These are phyloP conservation scores for Camellia granthamiana DNA, from an alignment of 148 eudicot species.

Conservation along the genomic window DNA sequence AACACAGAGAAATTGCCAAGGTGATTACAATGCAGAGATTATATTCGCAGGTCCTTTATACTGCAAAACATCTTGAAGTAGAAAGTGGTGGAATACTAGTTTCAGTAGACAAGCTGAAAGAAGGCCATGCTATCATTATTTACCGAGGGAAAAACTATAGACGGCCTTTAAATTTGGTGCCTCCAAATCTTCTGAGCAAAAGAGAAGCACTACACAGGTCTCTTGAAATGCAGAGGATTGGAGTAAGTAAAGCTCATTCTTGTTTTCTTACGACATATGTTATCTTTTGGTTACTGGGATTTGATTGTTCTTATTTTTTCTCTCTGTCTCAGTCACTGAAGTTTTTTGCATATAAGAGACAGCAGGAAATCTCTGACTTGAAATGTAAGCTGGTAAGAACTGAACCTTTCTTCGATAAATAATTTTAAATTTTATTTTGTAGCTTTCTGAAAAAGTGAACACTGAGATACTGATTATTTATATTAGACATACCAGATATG, in stretches of 20 bases:
- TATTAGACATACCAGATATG: neutral
- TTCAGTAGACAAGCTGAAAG: conserved; percentile 69
- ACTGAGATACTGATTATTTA: neutral
- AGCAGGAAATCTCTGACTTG: conserved; percentile 56
- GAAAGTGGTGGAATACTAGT: conserved; percentile 81
- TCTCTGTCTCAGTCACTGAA: conserved; percentile 58
- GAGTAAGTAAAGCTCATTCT: conserved; percentile 54
- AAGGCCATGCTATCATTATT: conserved; percentile 82
- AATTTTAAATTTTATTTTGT: neutral
- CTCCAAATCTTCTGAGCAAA: conserved; percentile 62
- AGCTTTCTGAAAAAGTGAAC: neutral
- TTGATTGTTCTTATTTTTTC: conserved; percentile 6
- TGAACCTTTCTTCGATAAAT: neutral
- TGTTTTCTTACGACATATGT: neutral
- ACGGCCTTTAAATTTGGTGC: conserved; percentile 53
- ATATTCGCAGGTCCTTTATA: conserved; percentile 51
- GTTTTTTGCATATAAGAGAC: conserved; percentile 73
- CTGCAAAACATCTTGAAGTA: conserved; percentile 67
- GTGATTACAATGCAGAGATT: conserved; percentile 82
- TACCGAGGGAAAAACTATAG: conserved; percentile 89
- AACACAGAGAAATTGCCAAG: conserved; percentile 83
- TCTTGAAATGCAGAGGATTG: conserved; percentile 77
- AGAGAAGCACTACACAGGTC: conserved; percentile 80
- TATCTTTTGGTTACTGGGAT: neutral
- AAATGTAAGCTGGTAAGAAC: conserved; percentile 59